phyloP scores from a whole-genome alignment of 805 yeast genomes.

The Hyphopichia homilentoma region DNA sequence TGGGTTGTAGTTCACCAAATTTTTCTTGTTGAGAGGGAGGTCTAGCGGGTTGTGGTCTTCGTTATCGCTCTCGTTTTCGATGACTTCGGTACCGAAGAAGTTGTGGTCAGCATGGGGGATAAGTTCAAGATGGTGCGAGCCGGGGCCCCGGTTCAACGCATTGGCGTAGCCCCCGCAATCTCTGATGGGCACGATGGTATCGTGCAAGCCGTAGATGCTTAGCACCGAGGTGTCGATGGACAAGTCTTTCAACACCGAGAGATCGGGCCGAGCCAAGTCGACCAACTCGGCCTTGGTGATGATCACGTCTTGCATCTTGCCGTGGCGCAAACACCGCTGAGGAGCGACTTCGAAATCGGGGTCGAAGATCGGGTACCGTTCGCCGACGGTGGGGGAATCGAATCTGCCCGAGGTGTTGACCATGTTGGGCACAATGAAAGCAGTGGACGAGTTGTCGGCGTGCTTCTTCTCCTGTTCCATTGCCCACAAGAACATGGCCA shows the following conservation, averaged over 20 bases:
- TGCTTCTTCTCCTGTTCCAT: slow-evolving; percentile 37
- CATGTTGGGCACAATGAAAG: slow-evolving; percentile 55
- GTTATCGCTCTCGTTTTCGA: slow-evolving; percentile 29
- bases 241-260: slow-evolving; percentile 37
- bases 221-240: slow-evolving; percentile 50
- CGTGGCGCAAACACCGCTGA: slow-evolving; percentile 41
- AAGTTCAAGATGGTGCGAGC: slow-evolving; percentile 47
- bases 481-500: slow-evolving; percentile 75
- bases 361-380: slow-evolving; percentile 27
- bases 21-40: slow-evolving; percentile 43
- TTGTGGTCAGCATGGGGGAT: slow-evolving; percentile 79
- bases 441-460: slow-evolving; percentile 23
- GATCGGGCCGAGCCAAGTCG: slow-evolving; percentile 47
- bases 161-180: slow-evolving; percentile 63
- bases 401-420: slow-evolving; percentile 75
- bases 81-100: slow-evolving; percentile 52
- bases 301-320: slow-evolving; percentile 38
- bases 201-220: slow-evolving; percentile 69
- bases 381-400: slow-evolving; percentile 44
- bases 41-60: slow-evolving; percentile 32
- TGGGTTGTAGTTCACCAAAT: slow-evolving; percentile 54
- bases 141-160: slow-evolving; percentile 49
- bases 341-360: slow-evolving; percentile 15
- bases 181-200: slow-evolving; percentile 57
- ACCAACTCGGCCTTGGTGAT: slow-evolving; percentile 49